These are phyloP conservation scores for Colletotrichum ledebouriae DNA, from an alignment of 2,329 filamentous ascomycete species.

Conservation along the genomic window DNA sequence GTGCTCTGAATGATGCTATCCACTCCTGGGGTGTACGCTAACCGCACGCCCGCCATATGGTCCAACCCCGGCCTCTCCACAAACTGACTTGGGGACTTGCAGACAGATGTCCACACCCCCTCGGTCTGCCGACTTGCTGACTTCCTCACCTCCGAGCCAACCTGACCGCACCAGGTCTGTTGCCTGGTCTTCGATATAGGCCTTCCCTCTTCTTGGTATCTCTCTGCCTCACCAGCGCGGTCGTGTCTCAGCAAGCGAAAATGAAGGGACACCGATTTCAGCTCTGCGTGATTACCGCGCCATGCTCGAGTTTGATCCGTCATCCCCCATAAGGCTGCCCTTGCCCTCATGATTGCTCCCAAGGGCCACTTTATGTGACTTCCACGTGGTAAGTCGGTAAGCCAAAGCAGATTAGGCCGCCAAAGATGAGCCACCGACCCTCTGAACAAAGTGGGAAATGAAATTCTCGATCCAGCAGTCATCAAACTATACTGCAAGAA, in stretches of 20 bases:
- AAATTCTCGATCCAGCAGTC: background rate
- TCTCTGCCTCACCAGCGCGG: conserved; percentile 10
- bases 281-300: conserved; percentile 8
- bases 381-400: conserved; percentile 16
- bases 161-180: conserved; percentile 10
- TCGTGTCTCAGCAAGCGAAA: background rate
- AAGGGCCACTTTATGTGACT: conserved; percentile 15
- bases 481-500: background rate
- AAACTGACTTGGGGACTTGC: conserved; percentile 26
- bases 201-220: conserved; percentile 16
- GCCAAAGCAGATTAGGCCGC: background rate
- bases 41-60: conserved; percentile 13
- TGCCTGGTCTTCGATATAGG: conserved; percentile 2
- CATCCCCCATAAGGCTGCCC: background rate
- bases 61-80: conserved; percentile 29
- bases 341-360: conserved; percentile 13
- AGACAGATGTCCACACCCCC: conserved; percentile 33
- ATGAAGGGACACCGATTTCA: conserved; percentile 6
- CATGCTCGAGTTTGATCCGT: conserved; percentile 3
- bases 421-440: background rate
- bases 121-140: conserved; percentile 1
- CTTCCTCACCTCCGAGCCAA: conserved; percentile 18
- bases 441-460: conserved; percentile 11
- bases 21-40: conserved; percentile 16
- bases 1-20: conserved; percentile 21